Percentiles rank a stretch among this genome's conserved stretches.
phyloP scores from a whole-genome alignment of 345 rosid genomes.

The Abelmoschus esculentus region DNA sequence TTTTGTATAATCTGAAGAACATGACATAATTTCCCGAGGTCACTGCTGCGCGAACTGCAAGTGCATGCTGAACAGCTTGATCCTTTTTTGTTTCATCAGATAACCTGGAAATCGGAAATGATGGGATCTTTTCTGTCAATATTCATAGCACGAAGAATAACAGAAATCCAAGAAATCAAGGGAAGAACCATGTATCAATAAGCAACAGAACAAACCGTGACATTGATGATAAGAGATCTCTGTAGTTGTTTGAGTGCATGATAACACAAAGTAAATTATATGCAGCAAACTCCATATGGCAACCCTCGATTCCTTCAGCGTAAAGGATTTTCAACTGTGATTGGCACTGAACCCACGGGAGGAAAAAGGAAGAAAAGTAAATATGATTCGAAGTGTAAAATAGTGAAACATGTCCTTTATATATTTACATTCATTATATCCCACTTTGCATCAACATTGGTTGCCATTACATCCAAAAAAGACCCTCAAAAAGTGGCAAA shows the following conservation, averaged over 20 bases:
- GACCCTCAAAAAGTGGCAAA: too few species aligned
- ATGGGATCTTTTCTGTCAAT: neutral
- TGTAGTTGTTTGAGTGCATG: conserved; percentile 76
- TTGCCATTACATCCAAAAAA: neutral
- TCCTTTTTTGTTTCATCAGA: conserved; percentile 62
- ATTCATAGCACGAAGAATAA: neutral
- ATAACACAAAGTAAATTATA: conserved; percentile 80
- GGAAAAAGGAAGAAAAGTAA: conserved; percentile 11
- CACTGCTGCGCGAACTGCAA: conserved; percentile 91
- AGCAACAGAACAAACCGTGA: conserved; percentile 54
- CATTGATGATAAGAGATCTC: conserved; percentile 85
- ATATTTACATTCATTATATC: neutral
- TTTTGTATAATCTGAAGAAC: conserved; percentile 82
- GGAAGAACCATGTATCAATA: neutral
- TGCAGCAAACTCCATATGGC: conserved; percentile 88
- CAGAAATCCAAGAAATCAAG: neutral
- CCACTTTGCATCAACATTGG: neutral
- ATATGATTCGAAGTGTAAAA: conserved; percentile 6
- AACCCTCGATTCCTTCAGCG: conserved; percentile 88
- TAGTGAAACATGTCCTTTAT: neutral
- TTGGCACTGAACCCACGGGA: conserved; percentile 56
- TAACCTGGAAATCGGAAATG: conserved; percentile 43
- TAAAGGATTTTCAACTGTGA: conserved; percentile 90
- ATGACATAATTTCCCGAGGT: conserved; percentile 81
- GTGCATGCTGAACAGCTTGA: conserved; percentile 87